Base-by-base conservation (phyloP, 2,329 filamentous ascomycete species). In the Exophiala bonariae region DNA sequence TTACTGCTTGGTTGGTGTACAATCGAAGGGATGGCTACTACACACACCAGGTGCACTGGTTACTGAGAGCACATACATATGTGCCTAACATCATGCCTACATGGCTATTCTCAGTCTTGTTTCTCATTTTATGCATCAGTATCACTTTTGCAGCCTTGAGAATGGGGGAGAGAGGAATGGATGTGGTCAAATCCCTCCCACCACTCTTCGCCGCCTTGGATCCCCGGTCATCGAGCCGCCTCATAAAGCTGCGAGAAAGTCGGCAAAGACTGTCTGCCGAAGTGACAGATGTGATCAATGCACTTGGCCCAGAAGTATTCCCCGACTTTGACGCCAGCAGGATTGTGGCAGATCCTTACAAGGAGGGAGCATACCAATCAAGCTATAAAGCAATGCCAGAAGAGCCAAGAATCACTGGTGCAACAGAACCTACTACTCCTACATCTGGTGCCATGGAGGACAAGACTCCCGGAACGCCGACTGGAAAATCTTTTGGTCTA, bases 101-200 rank as follows among this genome's bases (percentile, higher is more conserved):
- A 47, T 95, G 86, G 82, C 65, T 82, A 17, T 80, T 95, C 9
- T 83, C 91, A 54, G 65, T 89, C 8, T 80, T 82, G 31, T 87
- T 90, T 40, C 85, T 88, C 72, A 76, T 89, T 38, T 73, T 95
- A 56, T 96, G 96, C 75, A 87, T 91, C 4, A 80, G 83, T 18
- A 86, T 96, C 59, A 96, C 91, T 0, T 96, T 95, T 66, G 91
- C 90, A 3, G 89, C 93, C 5, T 82, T 99, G 42, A 86, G 93
- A 9, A 95, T 97, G 57, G 93, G 93, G 37, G 93, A 99, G 71
- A 86, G 95, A n/a, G 93, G 92, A 42, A 96, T 99, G 90, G 93
- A 99, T 64, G 96, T 99, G 46, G 75, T 93, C 72, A 99, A 97
- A 70, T 97, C 92, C 0, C 79, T 99, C 13, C 82, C 89, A 8